Base-by-base conservation (phyloP, 192 early-diverging fungal species). In the Backusella mclennaniae region DNA sequence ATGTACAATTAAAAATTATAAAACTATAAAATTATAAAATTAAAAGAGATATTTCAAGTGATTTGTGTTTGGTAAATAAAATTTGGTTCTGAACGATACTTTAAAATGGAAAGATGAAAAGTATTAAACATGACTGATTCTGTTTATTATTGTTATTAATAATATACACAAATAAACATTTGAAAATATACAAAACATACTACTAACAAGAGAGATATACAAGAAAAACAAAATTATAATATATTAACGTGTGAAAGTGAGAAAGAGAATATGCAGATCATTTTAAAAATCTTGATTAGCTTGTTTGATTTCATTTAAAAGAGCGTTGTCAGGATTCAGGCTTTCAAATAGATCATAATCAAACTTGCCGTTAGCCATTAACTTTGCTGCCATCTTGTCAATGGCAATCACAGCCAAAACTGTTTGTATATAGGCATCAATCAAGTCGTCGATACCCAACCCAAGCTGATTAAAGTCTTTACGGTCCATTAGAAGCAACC, bases 401-500 rank as follows among this genome's bases (percentile, higher is more conserved):
- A 96, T 95, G 12, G 92, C 93, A 81, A 96, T 93, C 9, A 96
- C 93, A 53, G 89, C 88, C 39, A 95, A 76, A 23, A 95, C 91
- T 4, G 95, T 96, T 79, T 96, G 95, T 79, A 96, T 94, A 76
- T 95, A 95, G 3, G 92, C 94, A 73, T 96, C 95, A 71, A 95
- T 96, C 75, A 95, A 80, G 73, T 95, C 94, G 75, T 95, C 95
- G 66, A 96, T 88, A 9, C 94, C 95, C 44, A 95, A 78, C 15
- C 94, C 94, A 42, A 95, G 85, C 80, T 93, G 90, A 80, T 96
- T 96, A 66, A 96, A 95, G 75, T 96, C 95, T 77, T 95, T 96
- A 76, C 94, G 89, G 79, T 96, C 95, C 95, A 96, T 95, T n/a
- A 96, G 82, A 66, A 95, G 76, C 52, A 96, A 77, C 17, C 94